Conservation (phyloP, 371 early-diverging fungal genomes). For the Mortierella sp. region DNA sequence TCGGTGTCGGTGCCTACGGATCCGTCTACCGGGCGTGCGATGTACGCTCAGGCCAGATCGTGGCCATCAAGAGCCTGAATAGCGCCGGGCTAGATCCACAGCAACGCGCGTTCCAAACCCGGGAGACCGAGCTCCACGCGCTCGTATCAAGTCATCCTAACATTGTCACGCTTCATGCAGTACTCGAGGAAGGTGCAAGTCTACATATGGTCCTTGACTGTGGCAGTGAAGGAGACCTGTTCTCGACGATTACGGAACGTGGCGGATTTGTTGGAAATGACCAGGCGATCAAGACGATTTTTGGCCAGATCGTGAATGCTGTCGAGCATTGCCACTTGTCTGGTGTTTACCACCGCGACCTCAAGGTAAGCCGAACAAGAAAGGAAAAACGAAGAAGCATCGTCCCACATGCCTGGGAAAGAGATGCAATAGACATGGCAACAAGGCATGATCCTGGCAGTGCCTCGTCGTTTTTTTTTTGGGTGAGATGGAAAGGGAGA, state of each 20-base stretch:
- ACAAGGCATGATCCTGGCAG: not conserved
- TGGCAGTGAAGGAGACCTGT: slow-evolving; percentile 76
- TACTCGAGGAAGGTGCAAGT: slow-evolving; percentile 73
- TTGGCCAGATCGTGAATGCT: slow-evolving; percentile 68
- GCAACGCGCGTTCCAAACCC: slow-evolving; percentile 70
- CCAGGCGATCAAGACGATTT: slow-evolving; percentile 61
- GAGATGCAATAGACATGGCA: slow-evolving; percentile 1
- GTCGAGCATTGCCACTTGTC: slow-evolving; percentile 67
- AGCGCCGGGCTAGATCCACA: slow-evolving; percentile 63
- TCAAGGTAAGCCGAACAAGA: slow-evolving; percentile 63
- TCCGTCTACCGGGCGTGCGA: slow-evolving; percentile 71
- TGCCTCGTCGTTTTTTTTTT: no score
- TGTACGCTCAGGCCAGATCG: slow-evolving; percentile 47
- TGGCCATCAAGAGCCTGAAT: slow-evolving; percentile 78
- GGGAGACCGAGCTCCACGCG: slow-evolving; percentile 81
- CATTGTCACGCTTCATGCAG: slow-evolving; percentile 78
- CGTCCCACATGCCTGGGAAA: slow-evolving; percentile 12
- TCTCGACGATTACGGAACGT: slow-evolving; percentile 70
- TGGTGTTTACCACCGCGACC: slow-evolving; percentile 77
- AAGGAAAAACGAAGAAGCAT: slow-evolving; percentile 49
- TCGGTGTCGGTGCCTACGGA: slow-evolving; percentile 78
- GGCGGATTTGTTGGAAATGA: slow-evolving; percentile 63
- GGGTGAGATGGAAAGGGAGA: no score
- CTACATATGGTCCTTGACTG: slow-evolving; percentile 82
- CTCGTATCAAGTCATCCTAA: slow-evolving; percentile 73